Evolutionary conservation across 2,329 filamentous ascomycete genomes (phyloP).

Genomic region (Trichoderma hamatum): DNA sequence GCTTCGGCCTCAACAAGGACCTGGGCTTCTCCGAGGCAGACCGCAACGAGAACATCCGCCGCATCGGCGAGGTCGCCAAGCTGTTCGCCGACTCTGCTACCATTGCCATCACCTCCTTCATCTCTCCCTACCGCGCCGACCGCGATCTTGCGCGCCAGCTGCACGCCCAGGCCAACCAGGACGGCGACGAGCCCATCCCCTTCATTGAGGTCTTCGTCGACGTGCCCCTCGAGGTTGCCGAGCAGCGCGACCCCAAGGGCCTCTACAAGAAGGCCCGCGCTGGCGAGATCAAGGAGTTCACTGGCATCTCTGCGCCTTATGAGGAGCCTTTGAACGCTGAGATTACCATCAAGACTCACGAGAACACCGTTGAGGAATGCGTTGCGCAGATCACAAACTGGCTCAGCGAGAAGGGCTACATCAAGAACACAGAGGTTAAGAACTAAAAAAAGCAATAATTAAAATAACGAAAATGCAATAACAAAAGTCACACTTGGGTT

Average conservation of each 20-base stretch:
- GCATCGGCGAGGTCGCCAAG: conserved; percentile 95
- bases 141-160: conserved; percentile 78
- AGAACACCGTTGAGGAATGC: conserved; percentile 84
- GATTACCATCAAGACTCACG: conserved; percentile 81
- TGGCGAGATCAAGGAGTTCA: conserved; percentile 96
- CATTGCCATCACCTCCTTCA: conserved; percentile 93
- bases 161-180: conserved; percentile 61
- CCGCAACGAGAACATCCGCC: conserved; percentile 95
- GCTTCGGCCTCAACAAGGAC: conserved; percentile 97
- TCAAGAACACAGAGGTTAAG: conserved; percentile 31
- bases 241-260: conserved; percentile 95
- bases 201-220: conserved; percentile 96
- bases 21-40: conserved; percentile 91
- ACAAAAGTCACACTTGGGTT: conserved; percentile 26
- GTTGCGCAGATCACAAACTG: conserved; percentile 83
- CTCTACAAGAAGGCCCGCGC: conserved; percentile 95
- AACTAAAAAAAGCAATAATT: neutral
- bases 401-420: conserved; percentile 66
- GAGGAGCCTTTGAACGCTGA: conserved; percentile 86
- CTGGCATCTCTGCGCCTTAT: conserved; percentile 92
- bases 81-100: conserved; percentile 90
- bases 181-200: conserved; percentile 69
- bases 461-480: neutral
- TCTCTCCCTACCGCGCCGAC: conserved; percentile 90
- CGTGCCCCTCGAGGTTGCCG: conserved; percentile 86